Base-by-base conservation (phyloP, 768 basidiomycete genomes). In the Amanita exitialis region DNA sequence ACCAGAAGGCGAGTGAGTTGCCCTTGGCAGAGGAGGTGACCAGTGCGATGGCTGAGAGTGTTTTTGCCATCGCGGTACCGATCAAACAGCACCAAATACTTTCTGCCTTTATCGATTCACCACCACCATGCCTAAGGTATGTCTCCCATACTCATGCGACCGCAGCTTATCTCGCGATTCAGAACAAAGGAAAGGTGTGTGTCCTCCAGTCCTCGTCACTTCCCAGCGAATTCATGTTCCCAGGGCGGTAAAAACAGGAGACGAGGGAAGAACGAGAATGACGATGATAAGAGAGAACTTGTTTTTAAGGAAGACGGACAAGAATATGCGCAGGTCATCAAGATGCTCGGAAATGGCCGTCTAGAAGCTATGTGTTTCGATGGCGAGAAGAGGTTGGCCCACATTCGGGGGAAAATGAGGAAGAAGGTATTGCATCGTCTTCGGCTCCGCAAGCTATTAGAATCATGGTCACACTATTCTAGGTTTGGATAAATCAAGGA, bases 401-500 rank as follows among this genome's bases (percentile, higher is more conserved):
- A 99, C 65, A 98, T 99, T 61, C 79, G 96, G 70, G 96, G 96
- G 35, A 97, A 97, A 74, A 94, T 99, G 95, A 74, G 96, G 60
- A 99, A 98, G 73, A 99, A 99, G 87, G 95, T 86, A 58, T 54
- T 18, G 80, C 67, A 5, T 39, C 7, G n/a, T 45, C 37, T 21
- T 37, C 32, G 28, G 9, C 25, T 20, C 18, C 18, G 36, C 25
- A 52, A 6, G 36, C 32, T 38, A 47, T 12, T 32, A 9, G 28
- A n/a, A 21, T 57, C 54, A 54, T 47, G 4, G 4, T 32, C 32
- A 23, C 23, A 13, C 13, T 53, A 30, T 51, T 47, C 16, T 56
- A 97, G 94, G 93, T 98, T 62, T 98, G 95, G 95, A 98, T 98
- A 64, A 96, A 95, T 65, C 91, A 96, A 61, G 95, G 95, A 61